Evolutionary conservation across 176 grass and related monocot species (phyloP), one percentile per base, ranked within the genome.

Genomic region (Chloris gayana): DNA sequence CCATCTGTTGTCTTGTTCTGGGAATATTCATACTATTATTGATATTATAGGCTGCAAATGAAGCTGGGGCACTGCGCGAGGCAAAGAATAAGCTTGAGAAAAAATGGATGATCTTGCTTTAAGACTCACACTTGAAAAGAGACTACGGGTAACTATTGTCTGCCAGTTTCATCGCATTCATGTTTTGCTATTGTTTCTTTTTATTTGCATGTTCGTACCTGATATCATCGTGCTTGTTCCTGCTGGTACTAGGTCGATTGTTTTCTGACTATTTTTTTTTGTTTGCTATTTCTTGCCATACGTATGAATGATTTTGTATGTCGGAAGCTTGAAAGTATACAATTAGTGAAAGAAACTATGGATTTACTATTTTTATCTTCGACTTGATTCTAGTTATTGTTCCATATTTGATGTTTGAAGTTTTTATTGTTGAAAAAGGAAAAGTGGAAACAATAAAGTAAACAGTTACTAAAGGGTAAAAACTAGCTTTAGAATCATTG

Each of bases 31-130:
- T 51, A 63, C 61, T 58, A 46, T 79, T 66, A 0, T 72, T 60
- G 75, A 33, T 85, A 15, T 73, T 66, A 56, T 86, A 98, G 96
- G 80, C 86, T 93, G 92, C 96, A 79, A 95, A 98, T 69, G 96
- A 98, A 95, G 78, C 96, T 86, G 96, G 96, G 69, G 96, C 96
- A 51, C 63, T 98, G 34, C 90, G 96, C 64, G 92, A 94, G 63
- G 96, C 96, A 13, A 98, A 98, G 90, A 95, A 87, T 85, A 95
- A 93, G 83, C 96, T 98, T 82, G 96, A 98, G 88, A 94, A 91
- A 84, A 98, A 88, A 83, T 93, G 79, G 96, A 98, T 80, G 92
- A 98, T 80, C 90, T 95, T 89, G 85, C 86, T 32, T 91, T 89
- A 89, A 91, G 92, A 86, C 89, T 92, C 75, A 86, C 87, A 70